phyloP scores from a whole-genome alignment of 257 asterid genomes.

The Phtheirospermum japonicum region DNA sequence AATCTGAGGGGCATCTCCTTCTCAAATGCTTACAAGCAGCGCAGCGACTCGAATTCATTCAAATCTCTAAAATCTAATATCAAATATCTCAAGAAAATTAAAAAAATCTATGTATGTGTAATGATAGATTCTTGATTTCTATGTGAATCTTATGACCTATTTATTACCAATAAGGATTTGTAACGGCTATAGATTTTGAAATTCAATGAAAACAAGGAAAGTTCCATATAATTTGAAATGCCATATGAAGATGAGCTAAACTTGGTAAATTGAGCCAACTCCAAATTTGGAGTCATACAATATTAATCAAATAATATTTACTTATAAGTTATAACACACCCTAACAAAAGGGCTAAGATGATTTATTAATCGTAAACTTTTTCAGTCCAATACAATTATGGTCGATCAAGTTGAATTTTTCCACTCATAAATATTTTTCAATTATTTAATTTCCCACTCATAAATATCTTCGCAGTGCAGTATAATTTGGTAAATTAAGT shows the following conservation, averaged over 20 bases:
- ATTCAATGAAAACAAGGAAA: not conserved
- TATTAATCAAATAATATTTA: too few species aligned
- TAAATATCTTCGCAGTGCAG: too few species aligned
- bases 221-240: constrained; percentile 7
- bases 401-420: too few species aligned
- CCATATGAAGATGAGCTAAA: constrained; percentile 1
- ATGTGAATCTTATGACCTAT: not conserved
- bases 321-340: too few species aligned
- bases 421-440: too few species aligned
- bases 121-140: constrained; percentile 8
- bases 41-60: constrained; percentile 50
- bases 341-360: too few species aligned
- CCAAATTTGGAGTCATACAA: too few species aligned
- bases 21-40: constrained; percentile 52
- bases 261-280: constrained; percentile 17
- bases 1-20: constrained; percentile 14
- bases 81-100: not conserved
- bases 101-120: constrained; percentile 28
- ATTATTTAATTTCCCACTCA: too few species aligned
- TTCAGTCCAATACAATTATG: too few species aligned
- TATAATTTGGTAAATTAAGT: too few species aligned
- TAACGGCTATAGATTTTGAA: constrained; percentile 26
- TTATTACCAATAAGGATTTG: not conserved
- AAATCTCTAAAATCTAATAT: not conserved
- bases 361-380: too few species aligned